Evolutionary conservation across 352 stramenopile species (phyloP).

Genomic region (Pythium pyrilobum): DNA sequence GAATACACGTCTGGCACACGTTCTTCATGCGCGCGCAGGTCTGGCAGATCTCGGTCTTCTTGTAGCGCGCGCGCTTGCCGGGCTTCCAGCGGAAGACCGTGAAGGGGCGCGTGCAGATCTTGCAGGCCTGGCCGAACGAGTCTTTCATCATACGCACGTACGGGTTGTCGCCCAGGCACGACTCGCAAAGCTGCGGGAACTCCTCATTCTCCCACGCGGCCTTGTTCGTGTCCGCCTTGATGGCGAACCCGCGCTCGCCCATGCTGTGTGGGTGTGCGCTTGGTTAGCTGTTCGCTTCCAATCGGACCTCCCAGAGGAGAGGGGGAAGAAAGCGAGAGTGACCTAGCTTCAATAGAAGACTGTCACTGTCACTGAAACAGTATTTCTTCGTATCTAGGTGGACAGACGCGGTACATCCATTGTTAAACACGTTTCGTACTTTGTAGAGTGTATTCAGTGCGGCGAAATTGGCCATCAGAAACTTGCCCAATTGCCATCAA

Average conservation of each 20-base stretch:
- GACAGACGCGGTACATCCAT: no score
- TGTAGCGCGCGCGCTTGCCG: conserved; percentile 95
- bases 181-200: conserved; percentile 98
- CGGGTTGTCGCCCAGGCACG: conserved; percentile 98
- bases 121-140: conserved; percentile 94
- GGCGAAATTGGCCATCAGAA: no score
- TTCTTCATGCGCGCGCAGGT: conserved; percentile 99
- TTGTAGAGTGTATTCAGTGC: no score
- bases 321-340: no score
- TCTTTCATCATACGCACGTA: conserved; percentile 99
- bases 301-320: no score
- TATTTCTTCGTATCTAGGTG: no score
- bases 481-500: no score
- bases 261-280: conserved; percentile 23
- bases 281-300: conserved; percentile 15
- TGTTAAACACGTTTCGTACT: no score
- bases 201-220: conserved; percentile 91
- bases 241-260: conserved; percentile 80
- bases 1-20: conserved; percentile 98
- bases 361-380: no score
- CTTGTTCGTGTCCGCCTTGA: conserved; percentile 87
- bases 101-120: conserved; percentile 97
- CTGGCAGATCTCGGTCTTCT: conserved; percentile 98
- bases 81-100: conserved; percentile 98
- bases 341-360: conserved; percentile 3